These are phyloP conservation scores for Nigrospora osmanthi DNA, from an alignment of 2,329 filamentous ascomycete genomes.

Conservation along the genomic window DNA sequence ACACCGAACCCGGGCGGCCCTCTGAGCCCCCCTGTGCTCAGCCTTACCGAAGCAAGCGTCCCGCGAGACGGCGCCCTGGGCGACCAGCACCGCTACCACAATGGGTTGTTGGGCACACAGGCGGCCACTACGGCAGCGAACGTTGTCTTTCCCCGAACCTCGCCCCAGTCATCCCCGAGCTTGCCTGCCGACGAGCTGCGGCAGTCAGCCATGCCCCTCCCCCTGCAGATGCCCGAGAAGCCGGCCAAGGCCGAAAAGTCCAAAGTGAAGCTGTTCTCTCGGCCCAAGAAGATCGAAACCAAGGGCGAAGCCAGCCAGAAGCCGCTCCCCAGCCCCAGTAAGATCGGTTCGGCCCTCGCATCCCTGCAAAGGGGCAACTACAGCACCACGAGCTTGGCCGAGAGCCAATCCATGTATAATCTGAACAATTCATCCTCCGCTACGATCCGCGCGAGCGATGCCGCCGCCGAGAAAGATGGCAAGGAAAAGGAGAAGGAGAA, in stretches of 20 bases:
- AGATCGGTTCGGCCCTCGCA: constrained; percentile 59
- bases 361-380: constrained; percentile 59
- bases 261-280: constrained; percentile 76
- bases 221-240: constrained; percentile 44
- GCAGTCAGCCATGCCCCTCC: constrained; percentile 25
- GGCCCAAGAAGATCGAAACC: constrained; percentile 66
- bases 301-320: constrained; percentile 61
- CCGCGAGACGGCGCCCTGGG: constrained; percentile 50
- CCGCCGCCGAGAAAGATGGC: constrained; percentile 34
- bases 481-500: constrained; percentile 52
- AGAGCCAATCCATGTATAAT: constrained; percentile 63
- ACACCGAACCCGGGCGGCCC: constrained; percentile 29
- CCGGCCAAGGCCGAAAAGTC: constrained; percentile 58
- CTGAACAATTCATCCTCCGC: constrained; percentile 70
- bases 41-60: constrained; percentile 56
- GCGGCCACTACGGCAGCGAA: constrained; percentile 67
- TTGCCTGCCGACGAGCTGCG: constrained; percentile 24
- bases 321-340: constrained; percentile 64
- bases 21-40: constrained; percentile 54
- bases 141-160: constrained; percentile 59
- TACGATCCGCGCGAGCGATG: constrained; percentile 61
- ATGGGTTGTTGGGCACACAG: constrained; percentile 55
- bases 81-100: constrained; percentile 36
- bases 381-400: constrained; percentile 63
- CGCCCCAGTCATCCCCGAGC: constrained; percentile 43